Base-by-base conservation (phyloP, 2,329 filamentous ascomycete genomes). In the Albophoma yamanashiensis region DNA sequence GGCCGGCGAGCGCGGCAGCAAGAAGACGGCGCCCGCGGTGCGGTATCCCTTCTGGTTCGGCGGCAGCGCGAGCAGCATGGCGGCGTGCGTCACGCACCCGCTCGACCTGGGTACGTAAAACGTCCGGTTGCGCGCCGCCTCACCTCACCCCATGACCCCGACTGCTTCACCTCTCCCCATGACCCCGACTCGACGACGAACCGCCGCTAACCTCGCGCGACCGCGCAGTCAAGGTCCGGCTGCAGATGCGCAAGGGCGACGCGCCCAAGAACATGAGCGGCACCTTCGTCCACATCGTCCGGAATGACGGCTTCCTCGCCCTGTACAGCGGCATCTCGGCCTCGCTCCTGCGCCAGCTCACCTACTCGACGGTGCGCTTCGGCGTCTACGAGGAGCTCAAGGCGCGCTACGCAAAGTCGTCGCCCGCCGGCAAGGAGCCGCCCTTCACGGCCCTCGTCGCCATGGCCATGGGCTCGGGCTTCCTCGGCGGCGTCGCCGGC, bases 361-460 rank as follows among this genome's bases (percentile, higher is more conserved):
- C 94, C 62, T 99, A 99, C 79, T 94, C 89, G 62, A 99, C 94
- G 57, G 94, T 92, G 43, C 91, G 94, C 56, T 99, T 99, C 77
- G 94, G 92, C 64, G 86, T 97, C 64, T 99, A 99, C 79, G 94
- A 97, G 76, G 87, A 96, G 67, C 81, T 97, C 62, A 99, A 99
- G 77, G 78, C 83, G 31, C 83, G 82, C 58, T 65, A 73, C 55
- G 62, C 62, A 25, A 81, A 88, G 70, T 83, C 84, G 43, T 65
- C 71, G 57, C 65, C 67, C 3, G n/a, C n/a, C 57, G 74, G 76
- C 64, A 66, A 69, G 50, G 75, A 78, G 58, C 88, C 92, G 3
- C 85, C 88, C 2, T 86, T 96, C 67, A 79, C 86, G 14, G 80
- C 84, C n/a, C 86, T 99, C 12, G 82, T 96, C 64, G 89, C 83